Percentiles rank a stretch among this genome's conserved stretches.
phyloP scores from a whole-genome alignment of 1,139 yeast genomes.

The Yamadazyma buinensis region DNA sequence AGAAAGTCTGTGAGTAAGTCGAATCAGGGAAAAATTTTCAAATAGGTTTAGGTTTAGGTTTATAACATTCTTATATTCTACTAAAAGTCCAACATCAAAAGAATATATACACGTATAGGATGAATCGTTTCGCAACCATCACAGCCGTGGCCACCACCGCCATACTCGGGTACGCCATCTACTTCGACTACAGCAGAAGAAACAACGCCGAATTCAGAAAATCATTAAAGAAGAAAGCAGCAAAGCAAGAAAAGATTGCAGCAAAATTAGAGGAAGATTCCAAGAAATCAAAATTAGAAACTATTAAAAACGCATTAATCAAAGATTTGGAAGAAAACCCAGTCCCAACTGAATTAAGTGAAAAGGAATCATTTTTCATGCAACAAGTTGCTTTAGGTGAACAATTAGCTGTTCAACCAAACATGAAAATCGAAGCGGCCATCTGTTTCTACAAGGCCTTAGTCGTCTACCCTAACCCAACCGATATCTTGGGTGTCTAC shows the following conservation, averaged over 20 bases:
- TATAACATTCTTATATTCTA: too few relatives aligned
- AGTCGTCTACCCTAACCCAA: slow-evolving; percentile 90
- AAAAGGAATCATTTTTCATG: slow-evolving; percentile 76
- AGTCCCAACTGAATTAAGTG: slow-evolving; percentile 65
- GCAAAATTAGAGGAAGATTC: slow-evolving; percentile 56
- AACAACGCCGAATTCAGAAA: slow-evolving; percentile 77
- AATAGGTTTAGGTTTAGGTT: too few relatives aligned
- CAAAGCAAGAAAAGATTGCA: slow-evolving; percentile 54
- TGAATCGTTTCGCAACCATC: slow-evolving; percentile 44
- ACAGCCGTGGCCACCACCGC: slow-evolving; percentile 55
- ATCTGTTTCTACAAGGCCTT: slow-evolving; percentile 92
- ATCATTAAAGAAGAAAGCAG: slow-evolving; percentile 59
- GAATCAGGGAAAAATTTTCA: too few relatives aligned
- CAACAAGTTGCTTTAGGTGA: slow-evolving; percentile 84
- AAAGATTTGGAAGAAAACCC: slow-evolving; percentile 69
- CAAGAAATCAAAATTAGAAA: slow-evolving; percentile 57
- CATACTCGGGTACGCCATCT: slow-evolving; percentile 70
- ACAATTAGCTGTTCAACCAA: slow-evolving; percentile 55
- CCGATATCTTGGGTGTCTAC: slow-evolving; percentile 82
- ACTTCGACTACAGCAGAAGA: slow-evolving; percentile 92
- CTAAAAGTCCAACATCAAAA: too few relatives aligned
- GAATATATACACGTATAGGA: too few relatives aligned
- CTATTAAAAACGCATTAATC: slow-evolving; percentile 58
- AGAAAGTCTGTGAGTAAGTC: too few relatives aligned
- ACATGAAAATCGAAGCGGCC: slow-evolving; percentile 73